phyloP scores from a whole-genome alignment of 208 protist species.

The Endotrypanum monterogeii region DNA sequence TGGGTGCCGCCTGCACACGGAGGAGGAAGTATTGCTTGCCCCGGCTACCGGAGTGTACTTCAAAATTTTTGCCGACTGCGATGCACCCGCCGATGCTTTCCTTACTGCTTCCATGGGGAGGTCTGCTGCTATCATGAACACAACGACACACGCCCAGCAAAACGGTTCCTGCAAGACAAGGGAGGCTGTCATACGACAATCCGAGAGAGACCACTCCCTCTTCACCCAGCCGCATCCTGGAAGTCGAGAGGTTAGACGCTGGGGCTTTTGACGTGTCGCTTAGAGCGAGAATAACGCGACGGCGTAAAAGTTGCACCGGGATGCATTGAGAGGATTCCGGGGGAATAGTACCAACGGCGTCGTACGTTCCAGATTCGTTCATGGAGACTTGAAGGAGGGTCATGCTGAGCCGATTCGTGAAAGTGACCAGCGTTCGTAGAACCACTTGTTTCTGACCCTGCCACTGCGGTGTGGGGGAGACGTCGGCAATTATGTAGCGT shows the following conservation, averaged over 20 bases:
- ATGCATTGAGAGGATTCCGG: conserved; percentile 10
- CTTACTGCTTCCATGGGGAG: neutral
- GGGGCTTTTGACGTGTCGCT: neutral
- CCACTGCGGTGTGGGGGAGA: conserved; percentile 26
- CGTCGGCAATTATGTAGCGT: conserved; percentile 54
- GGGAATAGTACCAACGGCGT: conserved; percentile 9
- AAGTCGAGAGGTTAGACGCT: neutral
- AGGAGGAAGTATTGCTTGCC: conserved; percentile 54
- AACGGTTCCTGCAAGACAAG: conserved; percentile 39
- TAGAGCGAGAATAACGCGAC: conserved; percentile 19
- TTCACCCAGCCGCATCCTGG: neutral
- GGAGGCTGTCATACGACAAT: conserved; percentile 64
- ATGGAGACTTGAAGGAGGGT: conserved; percentile 30
- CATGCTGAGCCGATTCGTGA: conserved; percentile 54
- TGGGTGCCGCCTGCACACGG: conserved; percentile 17
- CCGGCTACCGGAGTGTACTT: conserved; percentile 22
- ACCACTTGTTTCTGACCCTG: conserved; percentile 46
- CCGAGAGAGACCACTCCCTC: conserved; percentile 37
- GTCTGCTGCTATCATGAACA: neutral
- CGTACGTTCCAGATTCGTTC: conserved; percentile 14
- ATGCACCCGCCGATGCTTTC: conserved; percentile 16
- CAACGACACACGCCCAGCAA: conserved; percentile 52
- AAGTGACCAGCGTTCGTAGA: conserved; percentile 49
- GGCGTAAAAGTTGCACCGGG: conserved; percentile 16
- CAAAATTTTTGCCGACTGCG: conserved; percentile 34